Evolutionary conservation across 1,139 yeast genomes (phyloP).

Genomic region (Debaryomyces robertsiae): DNA sequence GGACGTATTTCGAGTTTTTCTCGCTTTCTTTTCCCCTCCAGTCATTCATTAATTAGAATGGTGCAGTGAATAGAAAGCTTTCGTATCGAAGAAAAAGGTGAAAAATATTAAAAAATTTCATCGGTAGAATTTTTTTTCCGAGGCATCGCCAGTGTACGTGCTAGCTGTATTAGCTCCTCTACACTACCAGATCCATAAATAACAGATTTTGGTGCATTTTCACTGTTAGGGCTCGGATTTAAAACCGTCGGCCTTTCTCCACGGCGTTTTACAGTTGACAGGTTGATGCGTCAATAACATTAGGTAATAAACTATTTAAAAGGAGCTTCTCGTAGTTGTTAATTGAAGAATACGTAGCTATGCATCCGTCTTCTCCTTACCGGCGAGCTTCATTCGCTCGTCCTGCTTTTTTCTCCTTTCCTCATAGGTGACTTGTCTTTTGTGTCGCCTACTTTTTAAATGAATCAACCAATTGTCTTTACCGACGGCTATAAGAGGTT

Average conservation of each 20-base stretch:
- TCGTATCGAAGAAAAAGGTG: constrained; percentile 47
- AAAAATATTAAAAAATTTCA: constrained; percentile 3
- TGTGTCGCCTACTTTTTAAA: constrained; percentile 64
- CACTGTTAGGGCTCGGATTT: too few species aligned
- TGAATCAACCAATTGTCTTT: constrained; percentile 72
- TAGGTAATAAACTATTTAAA: too few species aligned
- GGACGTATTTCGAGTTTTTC: constrained; percentile 36
- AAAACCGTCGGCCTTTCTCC: too few species aligned
- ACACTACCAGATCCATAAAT: too few species aligned
- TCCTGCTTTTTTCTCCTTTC: constrained; percentile 22
- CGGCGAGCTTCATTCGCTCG: constrained; percentile 9
- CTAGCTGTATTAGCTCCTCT: not conserved
- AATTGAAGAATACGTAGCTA: too few species aligned
- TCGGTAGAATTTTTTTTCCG: constrained; percentile 3
- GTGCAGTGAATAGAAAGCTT: constrained; percentile 66
- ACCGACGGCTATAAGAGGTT: constrained; percentile 70
- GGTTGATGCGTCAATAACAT: too few species aligned
- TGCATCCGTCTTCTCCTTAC: not conserved
- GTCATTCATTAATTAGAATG: constrained; percentile 47
- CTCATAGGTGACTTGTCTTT: constrained; percentile 23
- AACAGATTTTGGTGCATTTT: too few species aligned
- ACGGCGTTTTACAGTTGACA: too few species aligned
- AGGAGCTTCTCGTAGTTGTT: too few species aligned
- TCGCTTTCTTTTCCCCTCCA: constrained; percentile 52
- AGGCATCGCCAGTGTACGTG: constrained; percentile 1